These are phyloP conservation scores for Coccomyxa subellipsoidea DNA, from an alignment of 163 green algal species.

Conservation along the genomic window DNA sequence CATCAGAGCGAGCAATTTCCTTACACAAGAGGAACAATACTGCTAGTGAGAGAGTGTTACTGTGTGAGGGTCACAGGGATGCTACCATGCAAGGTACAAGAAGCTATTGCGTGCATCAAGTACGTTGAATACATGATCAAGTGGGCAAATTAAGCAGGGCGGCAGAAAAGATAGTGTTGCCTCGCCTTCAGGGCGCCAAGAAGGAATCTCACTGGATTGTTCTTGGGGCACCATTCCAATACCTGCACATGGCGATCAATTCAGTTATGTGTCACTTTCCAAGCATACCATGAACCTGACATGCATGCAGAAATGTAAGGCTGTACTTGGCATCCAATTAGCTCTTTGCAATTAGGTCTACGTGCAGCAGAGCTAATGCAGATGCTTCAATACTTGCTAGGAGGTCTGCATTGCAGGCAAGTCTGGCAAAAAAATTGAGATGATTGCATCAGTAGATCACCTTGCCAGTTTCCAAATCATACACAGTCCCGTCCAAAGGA, in stretches of 20 bases:
- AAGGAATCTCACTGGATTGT: conserved; percentile 32
- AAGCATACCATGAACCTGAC: neutral
- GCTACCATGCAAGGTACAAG: too few species aligned
- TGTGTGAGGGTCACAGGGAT: too few species aligned
- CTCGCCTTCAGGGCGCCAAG: conserved; percentile 39
- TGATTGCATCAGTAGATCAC: conserved; percentile 22
- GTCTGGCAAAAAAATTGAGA: neutral
- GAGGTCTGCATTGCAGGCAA: neutral
- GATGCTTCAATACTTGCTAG: neutral
- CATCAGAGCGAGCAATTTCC: neutral
- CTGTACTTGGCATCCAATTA: neutral
- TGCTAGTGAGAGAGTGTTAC: too few species aligned
- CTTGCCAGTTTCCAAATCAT: conserved; percentile 50
- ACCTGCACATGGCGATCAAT: conserved; percentile 16
- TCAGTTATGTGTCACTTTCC: neutral
- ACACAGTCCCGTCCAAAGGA: conserved; percentile 56
- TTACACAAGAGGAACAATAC: neutral
- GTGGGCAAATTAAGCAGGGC: too few species aligned
- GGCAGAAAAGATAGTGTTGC: neutral
- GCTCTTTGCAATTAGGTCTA: neutral
- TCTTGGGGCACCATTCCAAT: conserved; percentile 51
- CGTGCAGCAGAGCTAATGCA: neutral
- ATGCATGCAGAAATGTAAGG: too few species aligned
- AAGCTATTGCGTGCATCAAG: neutral
- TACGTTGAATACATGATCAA: neutral